phyloP scores from a whole-genome alignment of 1,139 yeast genomes.

The Suhomyces ambrosiae region DNA sequence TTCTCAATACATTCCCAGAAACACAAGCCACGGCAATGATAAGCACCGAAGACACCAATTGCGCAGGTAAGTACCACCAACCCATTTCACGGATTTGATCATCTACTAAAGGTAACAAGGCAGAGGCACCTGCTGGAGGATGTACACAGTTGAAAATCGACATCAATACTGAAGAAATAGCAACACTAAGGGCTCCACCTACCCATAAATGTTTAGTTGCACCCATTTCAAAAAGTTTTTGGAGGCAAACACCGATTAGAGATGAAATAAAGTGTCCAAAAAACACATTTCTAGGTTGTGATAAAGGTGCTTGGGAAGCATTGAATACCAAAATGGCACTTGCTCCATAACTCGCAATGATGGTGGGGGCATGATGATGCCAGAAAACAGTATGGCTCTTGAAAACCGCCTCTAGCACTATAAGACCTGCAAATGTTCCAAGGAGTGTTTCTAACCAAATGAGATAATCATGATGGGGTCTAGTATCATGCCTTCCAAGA shows the following conservation, averaged over 20 bases:
- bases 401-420: slow-evolving; percentile 54
- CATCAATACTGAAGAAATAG: slow-evolving; percentile 58
- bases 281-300: slow-evolving; percentile 66
- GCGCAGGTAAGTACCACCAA: slow-evolving; percentile 70
- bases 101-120: slow-evolving; percentile 59
- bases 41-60: slow-evolving; percentile 52
- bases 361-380: slow-evolving; percentile 49
- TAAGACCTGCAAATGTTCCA: slow-evolving; percentile 55
- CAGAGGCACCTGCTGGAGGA: slow-evolving; percentile 79
- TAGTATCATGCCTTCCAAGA: slow-evolving; percentile 35
- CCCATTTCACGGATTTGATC: slow-evolving; percentile 51
- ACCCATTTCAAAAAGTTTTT: slow-evolving; percentile 50
- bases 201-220: slow-evolving; percentile 57
- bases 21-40: slow-evolving; percentile 56
- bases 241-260: slow-evolving; percentile 56
- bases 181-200: slow-evolving; percentile 64
- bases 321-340: slow-evolving; percentile 65
- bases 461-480: slow-evolving; percentile 40
- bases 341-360: slow-evolving; percentile 69
- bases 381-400: slow-evolving; percentile 47
- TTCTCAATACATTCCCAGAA: slow-evolving; percentile 56
- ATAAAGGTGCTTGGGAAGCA: slow-evolving; percentile 57
- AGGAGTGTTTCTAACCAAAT: slow-evolving; percentile 52
- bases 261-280: slow-evolving; percentile 60
- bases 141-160: slow-evolving; percentile 60